Evolutionary conservation across 139 green algal species (phyloP).

Genomic region (Zygnema cylindricum): DNA sequence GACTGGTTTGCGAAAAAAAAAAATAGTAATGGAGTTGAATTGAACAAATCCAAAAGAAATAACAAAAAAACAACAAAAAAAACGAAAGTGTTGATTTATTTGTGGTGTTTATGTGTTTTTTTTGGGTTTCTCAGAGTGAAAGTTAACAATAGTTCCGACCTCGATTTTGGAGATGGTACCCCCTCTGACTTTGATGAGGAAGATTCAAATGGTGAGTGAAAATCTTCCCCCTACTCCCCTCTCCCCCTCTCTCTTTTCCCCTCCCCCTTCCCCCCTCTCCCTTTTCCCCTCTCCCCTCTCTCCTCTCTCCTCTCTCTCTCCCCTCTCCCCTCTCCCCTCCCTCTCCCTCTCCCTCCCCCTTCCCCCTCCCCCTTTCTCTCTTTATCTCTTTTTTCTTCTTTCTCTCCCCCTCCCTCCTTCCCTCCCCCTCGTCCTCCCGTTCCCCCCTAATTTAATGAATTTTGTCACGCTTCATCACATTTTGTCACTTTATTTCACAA

Average conservation of each 20-base stretch:
- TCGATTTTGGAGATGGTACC: no score
- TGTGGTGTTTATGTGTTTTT: background rate
- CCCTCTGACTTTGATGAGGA: no score
- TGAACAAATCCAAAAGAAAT: background rate
- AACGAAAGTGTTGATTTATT: no score
- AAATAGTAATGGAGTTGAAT: background rate
- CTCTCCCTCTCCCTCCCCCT: background rate
- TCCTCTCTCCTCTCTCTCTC: background rate
- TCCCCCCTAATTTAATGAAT: background rate
- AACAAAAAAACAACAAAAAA: background rate
- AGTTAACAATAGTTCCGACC: no score
- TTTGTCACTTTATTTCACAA: background rate
- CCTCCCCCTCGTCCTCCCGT: background rate
- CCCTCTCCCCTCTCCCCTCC: background rate
- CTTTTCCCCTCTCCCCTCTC: background rate
- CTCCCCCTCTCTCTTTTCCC: background rate
- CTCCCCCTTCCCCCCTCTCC: background rate
- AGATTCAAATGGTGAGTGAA: background rate
- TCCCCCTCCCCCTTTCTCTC: background rate
- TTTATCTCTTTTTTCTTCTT: background rate
- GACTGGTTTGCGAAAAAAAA: no score
- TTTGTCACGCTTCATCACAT: background rate
- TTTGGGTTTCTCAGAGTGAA: no score
- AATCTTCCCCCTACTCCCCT: background rate
- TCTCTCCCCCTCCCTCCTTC: background rate